These are phyloP conservation scores for Terfezia claveryi DNA, from an alignment of 495 filamentous ascomycete species.

Conservation along the genomic window DNA sequence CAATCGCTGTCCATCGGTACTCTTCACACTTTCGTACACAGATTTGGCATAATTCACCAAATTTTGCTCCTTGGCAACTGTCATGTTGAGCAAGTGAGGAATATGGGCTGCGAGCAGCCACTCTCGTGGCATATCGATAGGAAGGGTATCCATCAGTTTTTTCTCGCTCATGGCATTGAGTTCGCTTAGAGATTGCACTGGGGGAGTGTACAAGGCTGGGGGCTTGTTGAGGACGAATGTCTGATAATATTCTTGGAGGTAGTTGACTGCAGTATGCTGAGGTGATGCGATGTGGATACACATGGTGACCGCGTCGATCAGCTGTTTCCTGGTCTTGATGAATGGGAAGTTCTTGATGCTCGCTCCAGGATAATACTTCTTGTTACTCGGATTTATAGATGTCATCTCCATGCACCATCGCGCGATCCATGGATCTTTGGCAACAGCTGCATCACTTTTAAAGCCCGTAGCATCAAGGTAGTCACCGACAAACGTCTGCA, in stretches of 20 bases:
- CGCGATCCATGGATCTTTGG: conserved; percentile 18
- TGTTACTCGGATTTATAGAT: conserved; percentile 11
- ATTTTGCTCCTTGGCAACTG: conserved; percentile 21
- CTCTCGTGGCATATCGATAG: conserved; percentile 21
- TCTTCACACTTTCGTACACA: conserved; percentile 9
- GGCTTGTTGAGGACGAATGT: conserved; percentile 27
- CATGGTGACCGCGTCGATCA: conserved; percentile 22
- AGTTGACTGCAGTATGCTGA: conserved; percentile 29
- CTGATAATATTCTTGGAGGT: conserved; percentile 30
- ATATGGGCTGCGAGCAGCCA: conserved; percentile 26
- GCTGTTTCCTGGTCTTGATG: conserved; percentile 13
- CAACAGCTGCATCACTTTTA: conserved; percentile 11
- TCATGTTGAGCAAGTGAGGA: conserved; percentile 26
- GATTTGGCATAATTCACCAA: conserved; percentile 23
- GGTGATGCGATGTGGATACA: conserved; percentile 31
- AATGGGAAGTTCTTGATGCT: background rate
- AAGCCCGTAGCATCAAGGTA: conserved; percentile 15
- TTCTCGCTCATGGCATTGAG: conserved; percentile 17
- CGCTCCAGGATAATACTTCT: background rate
- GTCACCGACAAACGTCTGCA: conserved; percentile 21
- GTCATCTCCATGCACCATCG: conserved; percentile 23
- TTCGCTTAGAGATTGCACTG: conserved; percentile 15
- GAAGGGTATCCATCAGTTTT: conserved; percentile 22
- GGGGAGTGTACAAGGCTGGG: conserved; percentile 20
- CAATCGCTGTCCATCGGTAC: too few species aligned